A percentile compares a stretch with the other conserved stretches of the same genome.
These are phyloP conservation scores for Plasmodium falciparum DNA, from an alignment of 169 alveolate genomes.

Conservation along the genomic window DNA sequence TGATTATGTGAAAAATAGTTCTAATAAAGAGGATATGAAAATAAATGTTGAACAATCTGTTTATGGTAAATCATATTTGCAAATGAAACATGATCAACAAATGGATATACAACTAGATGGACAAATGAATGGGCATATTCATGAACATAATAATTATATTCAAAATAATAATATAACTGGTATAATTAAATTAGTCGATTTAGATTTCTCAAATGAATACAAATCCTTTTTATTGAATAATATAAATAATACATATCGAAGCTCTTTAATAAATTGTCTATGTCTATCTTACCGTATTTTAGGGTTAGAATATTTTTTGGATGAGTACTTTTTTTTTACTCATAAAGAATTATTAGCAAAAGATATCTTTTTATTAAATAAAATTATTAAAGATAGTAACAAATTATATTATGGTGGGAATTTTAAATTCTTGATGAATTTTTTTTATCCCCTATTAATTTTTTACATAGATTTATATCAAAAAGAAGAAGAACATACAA, in stretches of 20 bases:
- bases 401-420: constrained; percentile 58
- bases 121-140: neutral
- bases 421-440: constrained; percentile 66
- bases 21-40: too few relatives aligned
- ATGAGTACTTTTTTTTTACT: constrained; percentile 63
- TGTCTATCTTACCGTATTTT: constrained; percentile 30
- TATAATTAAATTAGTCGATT: constrained; percentile 26
- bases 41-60: neutral
- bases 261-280: constrained; percentile 31
- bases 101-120: too few relatives aligned
- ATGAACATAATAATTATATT: neutral
- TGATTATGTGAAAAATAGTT: constrained; percentile 26
- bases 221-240: constrained; percentile 24
- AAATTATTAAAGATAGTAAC: constrained; percentile 48
- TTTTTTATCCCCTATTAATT: constrained; percentile 74
- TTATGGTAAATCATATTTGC: too few relatives aligned
- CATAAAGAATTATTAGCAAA: constrained; percentile 34
- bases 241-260: constrained; percentile 24
- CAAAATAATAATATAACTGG: neutral
- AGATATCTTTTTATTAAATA: constrained; percentile 59
- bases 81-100: too few relatives aligned
- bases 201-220: constrained; percentile 51
- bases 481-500: constrained; percentile 47
- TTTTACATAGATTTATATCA: constrained; percentile 64
- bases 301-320: constrained; percentile 50